Evolutionary conservation across 2,329 filamentous ascomycete genomes (phyloP).

Genomic region (Nemania diffusa): DNA sequence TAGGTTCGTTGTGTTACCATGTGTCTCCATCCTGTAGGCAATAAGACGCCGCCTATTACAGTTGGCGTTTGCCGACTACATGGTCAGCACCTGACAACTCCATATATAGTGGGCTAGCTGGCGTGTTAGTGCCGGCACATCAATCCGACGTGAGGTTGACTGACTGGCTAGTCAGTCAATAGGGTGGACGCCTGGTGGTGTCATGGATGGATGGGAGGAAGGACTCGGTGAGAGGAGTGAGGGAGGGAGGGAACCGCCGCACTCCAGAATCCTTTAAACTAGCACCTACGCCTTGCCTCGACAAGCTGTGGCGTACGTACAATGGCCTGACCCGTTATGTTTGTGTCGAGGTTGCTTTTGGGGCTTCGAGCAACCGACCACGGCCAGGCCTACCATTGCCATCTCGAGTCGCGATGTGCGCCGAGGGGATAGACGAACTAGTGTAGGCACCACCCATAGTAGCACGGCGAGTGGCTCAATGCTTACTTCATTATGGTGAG

Average conservation of each 20-base stretch:
- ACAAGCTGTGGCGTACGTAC: slow-evolving; percentile 7
- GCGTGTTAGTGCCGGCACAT: slow-evolving; percentile 20
- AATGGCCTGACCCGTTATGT: not conserved
- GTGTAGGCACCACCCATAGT: slow-evolving; percentile 23
- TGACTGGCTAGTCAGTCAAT: slow-evolving; percentile 13
- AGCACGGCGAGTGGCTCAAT: slow-evolving; percentile 20
- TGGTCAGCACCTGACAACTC: not conserved
- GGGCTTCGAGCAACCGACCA: slow-evolving; percentile 12
- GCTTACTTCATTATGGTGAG: slow-evolving; percentile 23
- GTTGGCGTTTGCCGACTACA: slow-evolving; percentile 15
- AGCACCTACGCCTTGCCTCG: not conserved
- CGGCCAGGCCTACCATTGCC: slow-evolving; percentile 8
- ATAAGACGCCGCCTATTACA: slow-evolving; percentile 10
- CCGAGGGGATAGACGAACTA: slow-evolving; percentile 6
- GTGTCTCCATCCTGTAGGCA: slow-evolving; percentile 2
- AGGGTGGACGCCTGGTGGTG: slow-evolving; percentile 17
- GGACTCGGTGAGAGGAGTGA: not conserved
- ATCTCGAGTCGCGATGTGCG: slow-evolving; percentile 17
- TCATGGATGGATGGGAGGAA: slow-evolving; percentile 10
- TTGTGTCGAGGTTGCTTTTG: slow-evolving; percentile 23
- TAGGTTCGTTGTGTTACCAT: slow-evolving; percentile 25
- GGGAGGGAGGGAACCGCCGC: slow-evolving; percentile 18
- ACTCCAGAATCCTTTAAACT: slow-evolving; percentile 18
- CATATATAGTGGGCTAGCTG: slow-evolving; percentile 1
- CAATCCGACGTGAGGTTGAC: slow-evolving; percentile 21